phyloP scores from a whole-genome alignment of 2,329 filamentous ascomycete genomes.

The Diplodia corticola region DNA sequence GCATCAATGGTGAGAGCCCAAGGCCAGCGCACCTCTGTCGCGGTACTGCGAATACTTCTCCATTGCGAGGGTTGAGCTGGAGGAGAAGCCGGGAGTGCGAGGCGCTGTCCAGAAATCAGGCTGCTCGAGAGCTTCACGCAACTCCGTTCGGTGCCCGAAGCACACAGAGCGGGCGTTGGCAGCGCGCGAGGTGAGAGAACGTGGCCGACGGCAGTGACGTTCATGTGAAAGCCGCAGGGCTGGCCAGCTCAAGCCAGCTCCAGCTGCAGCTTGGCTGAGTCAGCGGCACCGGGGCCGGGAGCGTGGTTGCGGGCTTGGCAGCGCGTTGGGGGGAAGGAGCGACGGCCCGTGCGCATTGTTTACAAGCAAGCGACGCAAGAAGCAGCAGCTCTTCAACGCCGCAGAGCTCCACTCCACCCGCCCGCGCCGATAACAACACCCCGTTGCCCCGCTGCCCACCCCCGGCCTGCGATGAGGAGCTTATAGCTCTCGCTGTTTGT shows the following conservation, averaged over 20 bases:
- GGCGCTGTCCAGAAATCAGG: neutral
- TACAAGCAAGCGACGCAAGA: slow-evolving; percentile 3
- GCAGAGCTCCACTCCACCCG: neutral
- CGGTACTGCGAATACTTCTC: slow-evolving; percentile 94
- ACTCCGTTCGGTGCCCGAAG: slow-evolving; percentile 14
- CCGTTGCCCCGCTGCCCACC: neutral
- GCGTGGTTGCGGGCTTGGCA: neutral
- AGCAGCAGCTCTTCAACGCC: neutral
- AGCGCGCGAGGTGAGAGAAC: slow-evolving; percentile 8
- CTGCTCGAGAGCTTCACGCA: slow-evolving; percentile 12
- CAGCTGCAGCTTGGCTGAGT: neutral
- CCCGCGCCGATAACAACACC: neutral
- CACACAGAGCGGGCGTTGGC: slow-evolving; percentile 10
- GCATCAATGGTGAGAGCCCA: slow-evolving; percentile 5
- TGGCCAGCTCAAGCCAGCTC: neutral
- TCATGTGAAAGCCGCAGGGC: slow-evolving; percentile 15
- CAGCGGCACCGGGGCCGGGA: neutral
- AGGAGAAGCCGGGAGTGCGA: neutral
- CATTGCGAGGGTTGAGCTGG: slow-evolving; percentile 55
- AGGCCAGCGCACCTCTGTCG: slow-evolving; percentile 67
- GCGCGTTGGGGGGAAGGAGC: neutral
- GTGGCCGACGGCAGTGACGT: neutral
- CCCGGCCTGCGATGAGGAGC: slow-evolving; percentile 17
- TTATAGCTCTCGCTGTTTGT: slow-evolving; percentile 17
- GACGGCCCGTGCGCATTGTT: neutral